Evolutionary conservation across 2,329 filamentous ascomycete genomes (phyloP), one percentile per base, ranked within the genome.

Genomic region (Pyricularia sp.): DNA sequence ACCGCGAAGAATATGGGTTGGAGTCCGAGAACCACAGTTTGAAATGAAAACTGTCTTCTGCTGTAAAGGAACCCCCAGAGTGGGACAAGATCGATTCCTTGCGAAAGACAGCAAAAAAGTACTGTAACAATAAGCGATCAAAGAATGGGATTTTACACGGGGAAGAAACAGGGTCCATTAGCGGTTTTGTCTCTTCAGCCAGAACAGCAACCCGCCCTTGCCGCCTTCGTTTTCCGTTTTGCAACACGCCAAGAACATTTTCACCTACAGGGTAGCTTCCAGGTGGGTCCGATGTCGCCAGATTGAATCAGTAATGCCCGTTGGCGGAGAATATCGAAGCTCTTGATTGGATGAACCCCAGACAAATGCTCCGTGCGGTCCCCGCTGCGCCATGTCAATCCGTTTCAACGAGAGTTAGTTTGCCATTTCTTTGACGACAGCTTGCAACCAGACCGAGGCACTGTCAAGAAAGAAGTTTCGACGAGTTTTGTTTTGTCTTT

Each of bases 371-470:
- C 60, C 60, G 60, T 61, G 60, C 28, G 24, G 28, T n/a, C 19
- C 31, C 60, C 19, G 6, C 31, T 40, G 10, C 5, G 19, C 64
- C 68, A 40, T 71, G 65, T 13, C 67, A 72, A 19, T 70, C 68
- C 70, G 65, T 71, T 5, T 69, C 71, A 69, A 70, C 16, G 4
- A 65, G 12, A 57, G 67, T 64, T 33, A 24, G 64, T 30, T 70
- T 35, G 30, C 60, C 12, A 26, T 26, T 26, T 62, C 19, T 22
- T 22, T 22, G 2, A 22, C 62, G 63, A 49, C 40, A 55, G 65
- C 63, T 9, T 19, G 26, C 2, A 59, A 44, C 65, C 65, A n/a
- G 16, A 59, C 16, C 40, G 40, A 49, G 40, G 40, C 40, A 49
- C 40, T 49, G 40, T 49, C 40, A 19, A n/a, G 40, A 49, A 16